Evolutionary conservation across 2,329 filamentous ascomycete species (phyloP).

Genomic region (Epichloe festucae): DNA sequence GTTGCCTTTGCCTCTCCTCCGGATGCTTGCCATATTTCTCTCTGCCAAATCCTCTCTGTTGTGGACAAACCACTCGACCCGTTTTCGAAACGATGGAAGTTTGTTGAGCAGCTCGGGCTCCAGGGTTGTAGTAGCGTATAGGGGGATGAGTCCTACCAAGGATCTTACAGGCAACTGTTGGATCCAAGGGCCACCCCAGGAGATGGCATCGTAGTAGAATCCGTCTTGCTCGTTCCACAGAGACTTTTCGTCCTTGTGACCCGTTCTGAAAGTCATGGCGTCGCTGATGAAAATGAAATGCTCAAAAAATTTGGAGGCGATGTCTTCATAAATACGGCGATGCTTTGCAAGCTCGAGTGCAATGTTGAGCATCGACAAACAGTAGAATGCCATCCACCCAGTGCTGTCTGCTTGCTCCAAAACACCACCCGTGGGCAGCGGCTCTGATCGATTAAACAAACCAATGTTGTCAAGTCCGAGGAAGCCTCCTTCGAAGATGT

Average conservation of each 20-base stretch:
- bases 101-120: conserved; percentile 90
- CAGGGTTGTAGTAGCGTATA: conserved; percentile 83
- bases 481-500: conserved; percentile 95
- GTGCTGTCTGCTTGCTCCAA: conserved; percentile 96
- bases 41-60: conserved; percentile 78
- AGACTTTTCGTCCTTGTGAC: conserved; percentile 59
- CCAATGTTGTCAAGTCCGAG: conserved; percentile 94
- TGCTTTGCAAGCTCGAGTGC: conserved; percentile 90
- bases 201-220: conserved; percentile 98
- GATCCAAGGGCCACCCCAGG: conserved; percentile 85
- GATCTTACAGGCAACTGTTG: conserved; percentile 88
- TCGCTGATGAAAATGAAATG: conserved; percentile 97
- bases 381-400: conserved; percentile 99
- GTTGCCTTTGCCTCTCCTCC: conserved; percentile 79
- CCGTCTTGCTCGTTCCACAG: conserved; percentile 94
- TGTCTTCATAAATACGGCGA: conserved; percentile 87
- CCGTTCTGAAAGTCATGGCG: conserved; percentile 79
- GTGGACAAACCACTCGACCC: conserved; percentile 87
- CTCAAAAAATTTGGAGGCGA: conserved; percentile 97
- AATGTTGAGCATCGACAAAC: conserved; percentile 92
- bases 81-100: conserved; percentile 84
- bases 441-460: conserved; percentile 92
- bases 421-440: conserved; percentile 81
- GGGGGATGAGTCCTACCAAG: conserved; percentile 81
- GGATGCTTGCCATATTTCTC: conserved; percentile 89